Base-by-base conservation (phyloP, 2,329 filamentous ascomycete species). In the Fulvia fulva region DNA sequence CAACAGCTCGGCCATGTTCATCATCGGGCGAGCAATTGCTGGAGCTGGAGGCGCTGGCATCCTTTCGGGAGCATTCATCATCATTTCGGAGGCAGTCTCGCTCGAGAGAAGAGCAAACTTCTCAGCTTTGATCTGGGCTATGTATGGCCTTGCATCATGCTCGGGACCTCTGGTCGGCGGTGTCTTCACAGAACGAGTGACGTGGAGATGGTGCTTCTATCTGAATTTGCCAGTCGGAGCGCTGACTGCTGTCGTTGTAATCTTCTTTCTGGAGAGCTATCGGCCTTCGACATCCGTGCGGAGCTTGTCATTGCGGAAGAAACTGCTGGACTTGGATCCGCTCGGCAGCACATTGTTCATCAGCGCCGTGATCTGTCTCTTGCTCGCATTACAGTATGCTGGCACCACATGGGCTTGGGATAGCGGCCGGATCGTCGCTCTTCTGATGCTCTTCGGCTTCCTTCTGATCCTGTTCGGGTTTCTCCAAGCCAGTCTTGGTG, bases 101-200 rank as follows among this genome's bases (percentile, higher is more conserved):
- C 67, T n/a, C 75, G 74, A 74, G 59, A 74, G 51, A 72, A 44
- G 62, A 11, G 60, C 65, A 2, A 56, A 53, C 9, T 65, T 52
- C 23, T 52, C 55, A 5, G 61, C 62, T n/a, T 37, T 60, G 14
- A 34, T 79, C 8, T 75, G 76, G 8, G 70, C 69, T 1, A 75
- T 75, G 67, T 79, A 74, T 60, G 77, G 76, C 1, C 71, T 78
- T 4, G 54, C 50, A 8, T 75, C 72, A 2, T 78, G 79, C 2
- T 68, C 80, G 9, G 81, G 81, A 0, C 81, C 81, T 0, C 68
- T 83, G 1, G 67, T 83, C 0, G 81, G 81, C 2, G 81, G 81
- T 28, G 73, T 75, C 1, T 80, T 83, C 60, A 75, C 77, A 0
- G 69, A 72, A 43, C 59, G 74, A 9, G 71, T 75, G 0, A 75